Percentiles rank a stretch among this genome's conserved stretches.
These are phyloP conservation scores for Brassica carinata DNA, from an alignment of 345 rosid genomes.

Conservation along the genomic window DNA sequence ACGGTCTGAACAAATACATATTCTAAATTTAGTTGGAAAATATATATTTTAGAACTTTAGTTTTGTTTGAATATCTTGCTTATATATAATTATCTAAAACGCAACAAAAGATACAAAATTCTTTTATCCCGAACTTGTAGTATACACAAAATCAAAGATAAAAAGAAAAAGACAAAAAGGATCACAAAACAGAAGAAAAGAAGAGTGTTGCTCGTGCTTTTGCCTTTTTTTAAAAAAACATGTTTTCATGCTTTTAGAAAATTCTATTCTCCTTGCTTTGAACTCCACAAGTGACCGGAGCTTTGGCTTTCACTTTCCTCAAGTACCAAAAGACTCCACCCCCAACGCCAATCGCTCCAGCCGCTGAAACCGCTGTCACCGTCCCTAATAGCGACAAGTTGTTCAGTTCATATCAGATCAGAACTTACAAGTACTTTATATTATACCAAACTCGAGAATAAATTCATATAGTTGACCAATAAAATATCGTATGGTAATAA, in stretches of 20 bases:
- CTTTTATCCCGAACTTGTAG: slow-evolving; percentile 30
- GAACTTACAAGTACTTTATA: not conserved
- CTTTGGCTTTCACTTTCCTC: slow-evolving; percentile 77
- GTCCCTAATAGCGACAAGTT: slow-evolving; percentile 50
- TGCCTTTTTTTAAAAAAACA: not conserved
- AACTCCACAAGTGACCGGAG: slow-evolving; percentile 91
- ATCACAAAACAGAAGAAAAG: not conserved
- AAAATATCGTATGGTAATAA: not conserved
- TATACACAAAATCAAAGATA: slow-evolving; percentile 31
- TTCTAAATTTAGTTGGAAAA: not conserved
- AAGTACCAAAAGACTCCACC: slow-evolving; percentile 72
- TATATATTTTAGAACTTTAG: not conserved
- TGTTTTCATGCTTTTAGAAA: slow-evolving; percentile 46
- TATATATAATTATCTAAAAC: not conserved
- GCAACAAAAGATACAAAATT: slow-evolving; percentile 4
- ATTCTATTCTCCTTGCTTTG: slow-evolving; percentile 84
- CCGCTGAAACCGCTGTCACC: slow-evolving; percentile 75
- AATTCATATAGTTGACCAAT: not conserved
- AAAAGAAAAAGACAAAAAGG: not conserved
- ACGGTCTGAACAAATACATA: not conserved
- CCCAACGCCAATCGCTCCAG: slow-evolving; percentile 73
- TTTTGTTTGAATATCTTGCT: not conserved
- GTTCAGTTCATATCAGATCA: not conserved
- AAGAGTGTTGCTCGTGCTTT: slow-evolving; percentile 9
- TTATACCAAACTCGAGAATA: not conserved